Base-by-base conservation (phyloP, 345 rosid genomes). In the Dipteronia sinensis region DNA sequence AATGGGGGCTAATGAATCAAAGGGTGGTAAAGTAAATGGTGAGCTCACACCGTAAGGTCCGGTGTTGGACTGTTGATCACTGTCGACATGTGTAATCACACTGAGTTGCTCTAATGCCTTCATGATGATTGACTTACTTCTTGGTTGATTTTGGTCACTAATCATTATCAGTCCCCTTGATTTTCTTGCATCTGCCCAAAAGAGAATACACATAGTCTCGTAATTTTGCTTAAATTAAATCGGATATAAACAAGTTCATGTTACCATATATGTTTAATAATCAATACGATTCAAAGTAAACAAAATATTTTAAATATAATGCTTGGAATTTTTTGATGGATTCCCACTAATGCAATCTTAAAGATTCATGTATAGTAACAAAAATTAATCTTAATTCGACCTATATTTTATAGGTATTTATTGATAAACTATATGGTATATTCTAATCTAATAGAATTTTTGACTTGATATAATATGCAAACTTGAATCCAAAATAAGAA, bases 1-100 rank as follows among this genome's bases (percentile, higher is more conserved):
- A 69, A 75, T 72, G 19, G 94, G 94, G 3, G 90, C 65, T 16
- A 90, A 79, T 11, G 92, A 84, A 29, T 87, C 93, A 51, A 83
- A 83, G 13, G 97, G 92, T 44, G 93, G 87, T 72, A 91, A 71
- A 75, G 87, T 74, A 73, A 86, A 87, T 20, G 91, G 90, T 31
- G 97, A 85, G 71, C 86, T 83, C 19, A 91, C 88, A 40, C 77
- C 85, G 47, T 87, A 82, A 17, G 94, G 88, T 76, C 83, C 77
- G 19, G 89, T 71, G 53, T 87, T 91, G 46, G 70, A 74, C 19
- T 85, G 70, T 78, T 84, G 73, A 44, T 82, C 91, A 76, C 81
- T 87, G 77, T 87, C 75, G 71, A 85, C 71, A 79, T 83, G 88
- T 74, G 80, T 83, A 29, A 84, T 23, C 49, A 80, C 70, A 77